Conservation (phyloP, 2,329 filamentous ascomycete genomes). For the Phialocephala subalpina region DNA sequence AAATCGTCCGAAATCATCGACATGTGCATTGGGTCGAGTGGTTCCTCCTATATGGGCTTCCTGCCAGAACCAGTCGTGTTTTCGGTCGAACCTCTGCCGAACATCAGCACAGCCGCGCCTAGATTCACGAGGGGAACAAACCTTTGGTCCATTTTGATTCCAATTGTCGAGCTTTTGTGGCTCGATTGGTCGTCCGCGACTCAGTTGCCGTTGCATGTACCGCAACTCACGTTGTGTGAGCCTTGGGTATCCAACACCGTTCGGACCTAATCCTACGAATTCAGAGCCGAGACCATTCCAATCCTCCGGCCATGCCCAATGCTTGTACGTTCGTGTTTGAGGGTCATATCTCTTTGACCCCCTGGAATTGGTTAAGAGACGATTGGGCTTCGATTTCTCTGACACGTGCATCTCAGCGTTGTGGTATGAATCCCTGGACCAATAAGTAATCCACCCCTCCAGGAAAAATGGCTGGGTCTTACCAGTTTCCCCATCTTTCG, state of each 20-base stretch:
- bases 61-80: conserved; percentile 42
- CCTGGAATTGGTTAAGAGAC: conserved; percentile 5
- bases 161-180: conserved; percentile 38
- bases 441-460: not conserved
- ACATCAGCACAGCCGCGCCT: conserved; percentile 6
- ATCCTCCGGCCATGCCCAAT: conserved; percentile 36
- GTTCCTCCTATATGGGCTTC: conserved; percentile 39
- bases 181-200: conserved; percentile 22
- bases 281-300: conserved; percentile 30
- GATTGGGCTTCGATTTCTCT: conserved; percentile 9
- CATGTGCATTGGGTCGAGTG: conserved; percentile 21
- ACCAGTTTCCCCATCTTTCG: conserved; percentile 44
- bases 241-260: conserved; percentile 33
- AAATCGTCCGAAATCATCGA: no score
- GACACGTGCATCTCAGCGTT: not conserved
- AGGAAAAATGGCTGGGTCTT: not conserved
- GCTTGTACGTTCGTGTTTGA: conserved; percentile 36
- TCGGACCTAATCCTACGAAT: conserved; percentile 3
- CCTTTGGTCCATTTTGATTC: conserved; percentile 39
- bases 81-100: conserved; percentile 37
- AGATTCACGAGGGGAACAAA: conserved; percentile 13
- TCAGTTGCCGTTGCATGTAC: conserved; percentile 24
- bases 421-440: conserved; percentile 42
- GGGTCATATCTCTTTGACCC: conserved; percentile 42
- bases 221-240: conserved; percentile 36